Evolutionary conservation across 1,139 yeast species (phyloP).

Genomic region (Schwanniomyces etchellsii): DNA sequence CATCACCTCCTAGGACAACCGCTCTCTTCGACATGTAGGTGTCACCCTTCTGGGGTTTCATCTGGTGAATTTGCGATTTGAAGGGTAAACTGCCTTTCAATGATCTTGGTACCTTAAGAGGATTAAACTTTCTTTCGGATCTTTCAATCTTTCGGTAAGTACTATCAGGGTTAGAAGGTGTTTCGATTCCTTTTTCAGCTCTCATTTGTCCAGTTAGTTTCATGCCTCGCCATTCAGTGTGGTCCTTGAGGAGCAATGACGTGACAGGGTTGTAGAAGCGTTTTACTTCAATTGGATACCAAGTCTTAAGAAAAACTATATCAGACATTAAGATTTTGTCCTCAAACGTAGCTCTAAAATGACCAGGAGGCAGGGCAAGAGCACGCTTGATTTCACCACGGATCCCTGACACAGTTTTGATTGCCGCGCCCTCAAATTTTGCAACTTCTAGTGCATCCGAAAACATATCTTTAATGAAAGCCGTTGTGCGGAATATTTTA

Average conservation of each 20-base stretch:
- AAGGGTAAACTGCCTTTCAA: constrained; percentile 79
- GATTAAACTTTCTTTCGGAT: constrained; percentile 78
- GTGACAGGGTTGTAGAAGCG: constrained; percentile 95
- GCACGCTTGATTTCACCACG: constrained; percentile 98
- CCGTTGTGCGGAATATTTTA: constrained; percentile 92
- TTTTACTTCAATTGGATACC: constrained; percentile 93
- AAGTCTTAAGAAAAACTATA: constrained; percentile 82
- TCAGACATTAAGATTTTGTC: constrained; percentile 91
- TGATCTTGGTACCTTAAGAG: constrained; percentile 77
- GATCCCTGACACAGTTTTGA: constrained; percentile 94
- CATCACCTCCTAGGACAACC: constrained; percentile 87
- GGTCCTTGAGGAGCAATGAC: constrained; percentile 68
- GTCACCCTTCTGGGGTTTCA: constrained; percentile 83
- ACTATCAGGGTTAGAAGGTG: constrained; percentile 65
- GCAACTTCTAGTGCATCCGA: constrained; percentile 90
- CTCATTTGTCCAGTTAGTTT: constrained; percentile 90
- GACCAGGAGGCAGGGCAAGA: constrained; percentile 91
- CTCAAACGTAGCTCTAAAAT: constrained; percentile 96
- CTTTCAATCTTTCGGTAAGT: constrained; percentile 79
- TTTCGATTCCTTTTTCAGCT: constrained; percentile 62
- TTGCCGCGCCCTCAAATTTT: constrained; percentile 95
- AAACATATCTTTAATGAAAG: constrained; percentile 96
- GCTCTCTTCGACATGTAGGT: constrained; percentile 91
- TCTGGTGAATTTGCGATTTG: constrained; percentile 80
- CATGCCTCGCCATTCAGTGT: constrained; percentile 94